phyloP scores from a whole-genome alignment of 441 rosid species.

The Pelargonium cotyledonis region DNA sequence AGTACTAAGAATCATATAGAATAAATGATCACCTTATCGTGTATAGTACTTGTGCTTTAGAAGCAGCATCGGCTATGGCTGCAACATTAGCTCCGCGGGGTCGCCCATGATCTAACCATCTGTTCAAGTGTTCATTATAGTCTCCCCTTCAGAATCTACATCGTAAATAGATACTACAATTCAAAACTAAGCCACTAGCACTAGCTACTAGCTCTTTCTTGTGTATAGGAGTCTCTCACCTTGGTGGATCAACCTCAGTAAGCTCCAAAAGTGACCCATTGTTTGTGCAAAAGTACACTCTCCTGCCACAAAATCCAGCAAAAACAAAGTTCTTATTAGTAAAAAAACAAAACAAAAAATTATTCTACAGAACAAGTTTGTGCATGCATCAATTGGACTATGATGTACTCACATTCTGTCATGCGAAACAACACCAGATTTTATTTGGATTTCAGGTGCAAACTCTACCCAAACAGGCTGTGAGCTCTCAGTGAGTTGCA shows the following conservation, averaged over 20 bases:
- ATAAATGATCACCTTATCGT: constrained; percentile 41
- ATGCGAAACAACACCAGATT: constrained; percentile 48
- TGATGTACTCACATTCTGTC: constrained; percentile 48
- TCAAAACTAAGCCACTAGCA: constrained; percentile 6
- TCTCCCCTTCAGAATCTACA: constrained; percentile 24
- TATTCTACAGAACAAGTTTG: too few relatives aligned
- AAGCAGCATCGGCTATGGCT: constrained; percentile 46
- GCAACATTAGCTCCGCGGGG: constrained; percentile 66
- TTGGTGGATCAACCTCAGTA: constrained; percentile 42
- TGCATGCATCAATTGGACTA: too few relatives aligned
- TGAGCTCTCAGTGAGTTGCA: constrained; percentile 47
- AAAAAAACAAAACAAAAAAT: background rate
- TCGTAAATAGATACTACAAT: constrained; percentile 20
- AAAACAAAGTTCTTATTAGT: constrained; percentile 7
- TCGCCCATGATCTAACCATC: constrained; percentile 60
- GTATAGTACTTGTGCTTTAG: constrained; percentile 41
- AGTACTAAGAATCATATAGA: too few relatives aligned
- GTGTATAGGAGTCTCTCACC: constrained; percentile 32
- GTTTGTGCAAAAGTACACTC: constrained; percentile 54
- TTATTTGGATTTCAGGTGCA: constrained; percentile 34
- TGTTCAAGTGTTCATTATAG: constrained; percentile 32
- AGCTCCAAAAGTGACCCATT: constrained; percentile 51
- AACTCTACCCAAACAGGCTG: constrained; percentile 57
- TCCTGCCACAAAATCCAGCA: constrained; percentile 31
- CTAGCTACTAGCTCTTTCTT: background rate